Evolutionary conservation across 2,329 filamentous ascomycete genomes (phyloP), one percentile per base, ranked within the genome.

Genomic region (Penicillium brasilianum): DNA sequence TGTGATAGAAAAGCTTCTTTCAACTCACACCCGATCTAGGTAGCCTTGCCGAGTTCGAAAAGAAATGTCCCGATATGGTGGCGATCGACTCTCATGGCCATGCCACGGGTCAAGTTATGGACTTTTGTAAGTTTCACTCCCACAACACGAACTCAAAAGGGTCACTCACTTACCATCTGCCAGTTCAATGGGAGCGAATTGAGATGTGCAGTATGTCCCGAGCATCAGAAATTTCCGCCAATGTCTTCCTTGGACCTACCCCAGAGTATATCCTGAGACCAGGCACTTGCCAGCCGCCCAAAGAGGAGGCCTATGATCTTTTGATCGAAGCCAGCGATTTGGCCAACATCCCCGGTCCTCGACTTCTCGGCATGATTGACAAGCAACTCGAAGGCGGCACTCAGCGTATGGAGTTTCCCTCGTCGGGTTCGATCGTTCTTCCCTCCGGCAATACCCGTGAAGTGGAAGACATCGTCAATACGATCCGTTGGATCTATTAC

Each of bases 121-220:
- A 98, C 76, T 95, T 99, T 74, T 91, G 84, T 86, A 75, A 78
- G 82, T 77, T 76, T n/a, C 9, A 16, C 14, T 36, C 22, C 10
- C 28, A n/a, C 16, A 34, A 37, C 25, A 16, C 16, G 8, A 18
- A 13, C 30, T 32, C 30, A 28, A n/a, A 28, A 28, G 20, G 10
- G 25, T 5, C 13, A 28, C 28, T 16, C 32, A 9, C 28, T 53
- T 18, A 50, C 41, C 7, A 18, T 59, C 14, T n/a, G 1, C 20
- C 44, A 85, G 83, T 92, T 73, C 89, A 91, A 68, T 92, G 92
- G 80, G 95, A 99, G 76, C 86, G 93, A 59, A 78, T 87, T 53
- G 95, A 99, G 79, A 98, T 99, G 94, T 93, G 91, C 76, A 85
- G 85, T 61, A 97, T 98, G 94, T 93, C 94, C 11, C 87, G 87